Evolutionary conservation across 2,329 filamentous ascomycete species (phyloP).

Genomic region (Claviceps capensis): DNA sequence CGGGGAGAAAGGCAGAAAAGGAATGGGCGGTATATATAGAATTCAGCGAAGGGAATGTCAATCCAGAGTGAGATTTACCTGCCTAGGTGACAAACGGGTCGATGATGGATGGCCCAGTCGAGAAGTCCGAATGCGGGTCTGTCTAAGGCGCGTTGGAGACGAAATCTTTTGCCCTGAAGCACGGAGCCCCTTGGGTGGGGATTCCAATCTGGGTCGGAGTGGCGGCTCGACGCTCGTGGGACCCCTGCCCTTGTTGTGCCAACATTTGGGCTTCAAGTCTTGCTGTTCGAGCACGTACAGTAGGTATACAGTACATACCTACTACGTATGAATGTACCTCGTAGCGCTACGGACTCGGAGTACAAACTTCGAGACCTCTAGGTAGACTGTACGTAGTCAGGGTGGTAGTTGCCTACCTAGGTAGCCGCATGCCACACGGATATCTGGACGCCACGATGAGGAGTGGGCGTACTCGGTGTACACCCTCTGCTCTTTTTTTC

Average conservation of each 20-base stretch:
- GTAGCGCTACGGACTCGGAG: too few relatives aligned
- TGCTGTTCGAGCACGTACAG: too few relatives aligned
- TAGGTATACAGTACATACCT: too few relatives aligned
- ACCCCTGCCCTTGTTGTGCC: not conserved
- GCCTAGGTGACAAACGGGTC: not conserved
- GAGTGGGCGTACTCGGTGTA: not conserved
- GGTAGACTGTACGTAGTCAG: not conserved
- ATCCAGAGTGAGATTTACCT: not conserved
- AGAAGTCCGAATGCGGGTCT: not conserved
- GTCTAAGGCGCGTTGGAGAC: not conserved
- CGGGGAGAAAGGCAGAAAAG: not conserved
- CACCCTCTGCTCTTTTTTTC: not conserved
- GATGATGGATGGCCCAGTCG: not conserved
- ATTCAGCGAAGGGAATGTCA: not conserved
- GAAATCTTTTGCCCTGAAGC: not conserved
- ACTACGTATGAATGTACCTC: too few relatives aligned
- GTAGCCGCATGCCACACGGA: not conserved
- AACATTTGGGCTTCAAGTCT: too few relatives aligned
- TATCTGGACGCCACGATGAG: not conserved
- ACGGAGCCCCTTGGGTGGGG: slow-evolving; percentile 1
- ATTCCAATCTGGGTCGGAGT: slow-evolving; percentile 4
- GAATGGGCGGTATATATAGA: not conserved
- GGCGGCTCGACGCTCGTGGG: not conserved
- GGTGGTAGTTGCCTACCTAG: not conserved
- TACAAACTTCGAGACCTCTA: not conserved